These are phyloP conservation scores for Amauroascus verrucosus DNA, from an alignment of 2,329 filamentous ascomycete species.

Conservation along the genomic window DNA sequence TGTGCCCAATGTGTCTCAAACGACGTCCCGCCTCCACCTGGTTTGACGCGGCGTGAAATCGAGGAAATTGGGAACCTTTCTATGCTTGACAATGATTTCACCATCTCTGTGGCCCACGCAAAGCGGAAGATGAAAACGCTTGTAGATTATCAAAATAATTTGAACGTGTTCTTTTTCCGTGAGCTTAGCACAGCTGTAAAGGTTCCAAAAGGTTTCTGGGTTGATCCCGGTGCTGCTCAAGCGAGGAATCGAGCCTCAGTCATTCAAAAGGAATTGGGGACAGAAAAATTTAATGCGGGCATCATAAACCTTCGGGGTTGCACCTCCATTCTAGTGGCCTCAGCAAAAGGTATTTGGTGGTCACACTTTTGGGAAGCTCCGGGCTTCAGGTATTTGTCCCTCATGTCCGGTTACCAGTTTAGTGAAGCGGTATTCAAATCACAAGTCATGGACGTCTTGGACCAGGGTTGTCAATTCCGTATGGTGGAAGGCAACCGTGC, in stretches of 20 bases:
- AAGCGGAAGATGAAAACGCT: not conserved
- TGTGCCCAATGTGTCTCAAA: not conserved
- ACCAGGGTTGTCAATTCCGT: not conserved
- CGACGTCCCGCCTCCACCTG: not conserved
- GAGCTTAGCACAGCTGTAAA: not conserved
- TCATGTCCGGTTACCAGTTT: not conserved
- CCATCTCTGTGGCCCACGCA: not conserved
- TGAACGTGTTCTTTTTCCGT: not conserved
- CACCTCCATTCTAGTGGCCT: not conserved
- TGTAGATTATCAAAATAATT: not conserved
- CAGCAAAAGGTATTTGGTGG: not conserved
- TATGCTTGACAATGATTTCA: not conserved
- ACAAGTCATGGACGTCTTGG: not conserved
- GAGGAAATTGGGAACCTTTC: not conserved
- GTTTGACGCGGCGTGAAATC: not conserved
- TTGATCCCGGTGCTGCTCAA: not conserved
- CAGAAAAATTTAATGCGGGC: not conserved
- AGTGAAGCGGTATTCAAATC: not conserved
- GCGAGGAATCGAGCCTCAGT: not conserved
- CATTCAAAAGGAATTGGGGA: not conserved
- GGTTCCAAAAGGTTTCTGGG: not conserved
- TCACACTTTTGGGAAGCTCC: constrained; percentile 7
- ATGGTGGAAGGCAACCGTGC: not conserved
- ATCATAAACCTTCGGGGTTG: constrained; percentile 1
- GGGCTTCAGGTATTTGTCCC: not conserved